Evolutionary conservation across 2,329 filamentous ascomycete species (phyloP).

Genomic region (Pestalotiopsis sp.): DNA sequence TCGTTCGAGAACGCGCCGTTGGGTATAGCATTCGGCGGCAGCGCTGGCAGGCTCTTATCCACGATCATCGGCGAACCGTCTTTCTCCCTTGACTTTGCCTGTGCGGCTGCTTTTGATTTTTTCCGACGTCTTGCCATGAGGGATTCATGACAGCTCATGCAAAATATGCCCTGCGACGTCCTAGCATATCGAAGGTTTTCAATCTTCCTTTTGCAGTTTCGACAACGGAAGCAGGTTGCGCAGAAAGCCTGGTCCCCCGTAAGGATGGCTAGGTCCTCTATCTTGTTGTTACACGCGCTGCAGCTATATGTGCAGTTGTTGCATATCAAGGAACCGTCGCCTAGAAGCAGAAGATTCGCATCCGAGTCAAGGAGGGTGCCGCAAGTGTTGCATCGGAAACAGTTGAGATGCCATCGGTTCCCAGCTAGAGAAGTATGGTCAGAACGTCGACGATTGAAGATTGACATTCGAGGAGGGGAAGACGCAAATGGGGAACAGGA

Average conservation of each 20-base stretch:
- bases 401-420: slow-evolving; percentile 98
- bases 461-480: slow-evolving; percentile 15
- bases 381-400: slow-evolving; percentile 97
- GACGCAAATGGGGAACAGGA: not conserved
- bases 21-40: slow-evolving; percentile 75
- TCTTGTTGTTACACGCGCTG: slow-evolving; percentile 95
- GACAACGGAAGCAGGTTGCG: slow-evolving; percentile 93
- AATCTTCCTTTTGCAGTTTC: slow-evolving; percentile 98
- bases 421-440: slow-evolving; percentile 64
- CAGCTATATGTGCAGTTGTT: slow-evolving; percentile 99
- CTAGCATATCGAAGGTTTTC: slow-evolving; percentile 97
- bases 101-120: slow-evolving; percentile 71
- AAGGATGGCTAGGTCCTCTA: slow-evolving; percentile 95
- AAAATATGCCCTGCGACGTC: slow-evolving; percentile 98
- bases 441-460: slow-evolving; percentile 23
- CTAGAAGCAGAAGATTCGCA: slow-evolving; percentile 93
- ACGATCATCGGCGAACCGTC: slow-evolving; percentile 69
- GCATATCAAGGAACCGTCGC: slow-evolving; percentile 97
- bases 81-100: slow-evolving; percentile 65
- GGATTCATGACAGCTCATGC: slow-evolving; percentile 98
- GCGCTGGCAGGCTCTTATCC: slow-evolving; percentile 90
- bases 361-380: slow-evolving; percentile 95
- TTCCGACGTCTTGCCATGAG: slow-evolving; percentile 92
- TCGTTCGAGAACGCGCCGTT: slow-evolving; percentile 65
- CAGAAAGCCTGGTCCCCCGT: slow-evolving; percentile 98